These are phyloP conservation scores for Abrus pulchellus DNA, from an alignment of 306 rosid species.

Conservation along the genomic window DNA sequence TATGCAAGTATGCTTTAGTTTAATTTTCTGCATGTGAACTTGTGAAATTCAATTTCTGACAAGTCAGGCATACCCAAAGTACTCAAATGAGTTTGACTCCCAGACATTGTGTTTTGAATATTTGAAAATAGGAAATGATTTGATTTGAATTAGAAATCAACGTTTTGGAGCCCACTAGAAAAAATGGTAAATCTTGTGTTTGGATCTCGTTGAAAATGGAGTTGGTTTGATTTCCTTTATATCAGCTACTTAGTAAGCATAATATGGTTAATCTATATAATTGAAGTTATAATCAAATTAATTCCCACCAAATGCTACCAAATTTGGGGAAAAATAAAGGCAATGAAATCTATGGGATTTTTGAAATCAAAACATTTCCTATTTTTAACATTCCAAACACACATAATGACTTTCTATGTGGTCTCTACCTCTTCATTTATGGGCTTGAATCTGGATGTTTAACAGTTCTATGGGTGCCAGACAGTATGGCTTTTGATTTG, in stretches of 20 bases:
- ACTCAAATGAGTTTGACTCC: slow-evolving; percentile 8
- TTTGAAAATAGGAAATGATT: background rate
- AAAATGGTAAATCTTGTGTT: background rate
- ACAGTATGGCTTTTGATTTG: slow-evolving; percentile 4
- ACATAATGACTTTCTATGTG: background rate
- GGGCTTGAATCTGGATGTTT: background rate
- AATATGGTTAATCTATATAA: background rate
- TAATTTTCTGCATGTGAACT: slow-evolving; percentile 17
- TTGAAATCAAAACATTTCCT: background rate
- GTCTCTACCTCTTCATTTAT: background rate
- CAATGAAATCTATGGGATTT: background rate
- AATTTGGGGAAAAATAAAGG: background rate
- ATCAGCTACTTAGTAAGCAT: background rate
- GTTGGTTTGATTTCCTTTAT: background rate
- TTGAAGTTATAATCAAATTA: background rate
- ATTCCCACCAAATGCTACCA: background rate
- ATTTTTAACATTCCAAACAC: slow-evolving; percentile 2
- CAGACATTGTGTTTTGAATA: slow-evolving; percentile 8
- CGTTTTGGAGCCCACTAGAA: background rate
- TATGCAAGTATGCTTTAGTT: slow-evolving; percentile 32
- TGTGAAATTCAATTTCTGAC: slow-evolving; percentile 9
- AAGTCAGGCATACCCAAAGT: slow-evolving; percentile 5
- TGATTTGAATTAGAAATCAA: background rate
- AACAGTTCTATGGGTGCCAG: background rate
- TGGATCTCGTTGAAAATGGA: background rate